A percentile compares a stretch with the other conserved stretches of the same genome.
phyloP scores from a whole-genome alignment of 192 early-diverging fungal genomes.

The Podila verticillata region DNA sequence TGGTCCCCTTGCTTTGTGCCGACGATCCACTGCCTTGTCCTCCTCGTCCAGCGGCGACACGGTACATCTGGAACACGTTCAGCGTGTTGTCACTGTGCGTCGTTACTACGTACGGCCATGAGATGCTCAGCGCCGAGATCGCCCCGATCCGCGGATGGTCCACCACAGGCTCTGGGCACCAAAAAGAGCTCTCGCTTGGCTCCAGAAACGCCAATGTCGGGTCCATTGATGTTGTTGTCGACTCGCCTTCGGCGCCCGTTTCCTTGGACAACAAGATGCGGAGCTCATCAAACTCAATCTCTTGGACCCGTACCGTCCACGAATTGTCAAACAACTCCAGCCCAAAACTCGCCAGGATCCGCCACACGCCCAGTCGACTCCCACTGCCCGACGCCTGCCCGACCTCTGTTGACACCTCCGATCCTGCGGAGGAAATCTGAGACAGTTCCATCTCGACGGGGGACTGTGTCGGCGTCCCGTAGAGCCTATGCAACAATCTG shows the following conservation, averaged over 20 bases:
- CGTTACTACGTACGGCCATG: constrained; percentile 42
- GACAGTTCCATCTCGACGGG: constrained; percentile 20
- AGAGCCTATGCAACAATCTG: constrained; percentile 25
- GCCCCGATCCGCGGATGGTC: constrained; percentile 15
- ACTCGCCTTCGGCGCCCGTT: constrained; percentile 11
- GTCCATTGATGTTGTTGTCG: background rate
- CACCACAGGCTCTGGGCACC: background rate
- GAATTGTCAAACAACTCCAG: constrained; percentile 6
- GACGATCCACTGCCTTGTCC: too few relatives aligned
- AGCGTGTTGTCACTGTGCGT: constrained; percentile 43
- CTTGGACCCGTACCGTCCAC: constrained; percentile 42
- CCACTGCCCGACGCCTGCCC: background rate
- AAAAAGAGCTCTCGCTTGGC: background rate
- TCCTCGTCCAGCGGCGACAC: background rate
- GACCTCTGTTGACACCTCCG: background rate
- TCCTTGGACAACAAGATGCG: constrained; percentile 23
- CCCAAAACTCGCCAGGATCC: constrained; percentile 24
- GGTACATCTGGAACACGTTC: constrained; percentile 41
- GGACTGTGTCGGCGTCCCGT: constrained; percentile 17
- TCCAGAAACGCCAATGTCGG: background rate
- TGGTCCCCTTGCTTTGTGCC: too few relatives aligned
- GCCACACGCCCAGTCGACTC: constrained; percentile 3
- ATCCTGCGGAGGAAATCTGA: background rate
- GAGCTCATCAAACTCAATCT: constrained; percentile 33
- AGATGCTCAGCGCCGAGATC: constrained; percentile 31